phyloP scores from a whole-genome alignment of 192 early-diverging fungal genomes.

The Backusella tuberculispora region DNA sequence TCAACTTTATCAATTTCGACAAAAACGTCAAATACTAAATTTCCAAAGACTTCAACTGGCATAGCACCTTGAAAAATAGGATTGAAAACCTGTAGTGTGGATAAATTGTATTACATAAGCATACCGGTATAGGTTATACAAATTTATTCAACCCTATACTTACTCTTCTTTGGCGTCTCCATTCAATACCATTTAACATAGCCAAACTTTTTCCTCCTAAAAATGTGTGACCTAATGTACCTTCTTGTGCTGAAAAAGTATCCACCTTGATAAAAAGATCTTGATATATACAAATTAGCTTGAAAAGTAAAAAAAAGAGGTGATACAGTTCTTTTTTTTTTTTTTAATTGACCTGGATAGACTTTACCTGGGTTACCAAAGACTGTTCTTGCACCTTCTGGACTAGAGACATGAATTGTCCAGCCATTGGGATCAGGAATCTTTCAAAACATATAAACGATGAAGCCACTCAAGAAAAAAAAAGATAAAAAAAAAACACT shows the following conservation, averaged over 20 bases:
- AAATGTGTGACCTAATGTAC: not conserved
- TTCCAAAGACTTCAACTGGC: slow-evolving; percentile 10
- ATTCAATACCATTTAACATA: not conserved
- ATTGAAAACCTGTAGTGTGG: not conserved
- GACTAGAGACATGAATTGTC: slow-evolving; percentile 7
- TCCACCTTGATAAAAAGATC: not conserved
- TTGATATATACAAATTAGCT: not conserved
- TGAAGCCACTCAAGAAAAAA: not conserved
- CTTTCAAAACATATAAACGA: not conserved
- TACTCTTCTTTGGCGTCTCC: slow-evolving; percentile 11
- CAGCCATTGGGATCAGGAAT: not conserved
- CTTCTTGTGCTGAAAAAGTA: not conserved
- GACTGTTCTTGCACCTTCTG: not conserved
- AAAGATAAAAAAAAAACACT: not conserved
- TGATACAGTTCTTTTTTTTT: not conserved
- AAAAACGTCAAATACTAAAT: slow-evolving; percentile 9
- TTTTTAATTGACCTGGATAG: not conserved
- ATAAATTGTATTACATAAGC: not conserved
- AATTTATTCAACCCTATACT: not conserved
- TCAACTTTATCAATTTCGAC: not conserved
- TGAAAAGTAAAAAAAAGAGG: not conserved
- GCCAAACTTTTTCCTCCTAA: slow-evolving; percentile 8
- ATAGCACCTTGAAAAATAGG: slow-evolving; percentile 10
- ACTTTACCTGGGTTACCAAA: not conserved
- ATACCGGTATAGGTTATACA: not conserved